Conservation (phyloP, 208 protist species). For the Crithidia mellificae region DNA sequence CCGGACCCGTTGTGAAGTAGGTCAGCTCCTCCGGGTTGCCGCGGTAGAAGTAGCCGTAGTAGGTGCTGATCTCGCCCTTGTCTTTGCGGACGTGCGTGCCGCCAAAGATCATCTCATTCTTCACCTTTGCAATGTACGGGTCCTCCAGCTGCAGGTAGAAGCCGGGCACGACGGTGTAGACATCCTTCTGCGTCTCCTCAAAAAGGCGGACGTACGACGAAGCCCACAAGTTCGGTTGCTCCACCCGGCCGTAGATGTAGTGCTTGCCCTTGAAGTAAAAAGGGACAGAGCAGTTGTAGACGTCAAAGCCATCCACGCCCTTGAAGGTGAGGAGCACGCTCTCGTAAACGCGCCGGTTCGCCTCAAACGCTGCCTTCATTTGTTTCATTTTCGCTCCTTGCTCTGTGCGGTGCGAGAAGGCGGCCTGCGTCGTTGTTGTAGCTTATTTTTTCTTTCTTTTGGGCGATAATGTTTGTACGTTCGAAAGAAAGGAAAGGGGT, state of each 20-base stretch:
- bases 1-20: conserved; percentile 60
- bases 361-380: conserved; percentile 48
- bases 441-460: no score
- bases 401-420: no score
- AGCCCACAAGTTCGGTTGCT: conserved; percentile 52
- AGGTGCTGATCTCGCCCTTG: conserved; percentile 42
- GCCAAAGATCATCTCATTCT: conserved; percentile 49
- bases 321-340: conserved; percentile 45
- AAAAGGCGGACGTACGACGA: conserved; percentile 55
- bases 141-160: conserved; percentile 50
- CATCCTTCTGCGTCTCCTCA: conserved; percentile 43
- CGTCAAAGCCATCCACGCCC: conserved; percentile 49
- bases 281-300: conserved; percentile 62
- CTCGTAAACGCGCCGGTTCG: conserved; percentile 38
- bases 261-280: conserved; percentile 46
- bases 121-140: conserved; percentile 52
- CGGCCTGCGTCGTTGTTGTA: no score
- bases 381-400: conserved; percentile 33
- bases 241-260: conserved; percentile 49
- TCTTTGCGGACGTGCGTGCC: conserved; percentile 58
- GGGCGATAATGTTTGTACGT: no score
- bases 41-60: conserved; percentile 59
- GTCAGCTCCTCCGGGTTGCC: conserved; percentile 34
- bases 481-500: no score
- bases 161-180: conserved; percentile 49